Conservation (phyloP, 2,329 filamentous ascomycete genomes). For the Microdochium bolleyi region DNA sequence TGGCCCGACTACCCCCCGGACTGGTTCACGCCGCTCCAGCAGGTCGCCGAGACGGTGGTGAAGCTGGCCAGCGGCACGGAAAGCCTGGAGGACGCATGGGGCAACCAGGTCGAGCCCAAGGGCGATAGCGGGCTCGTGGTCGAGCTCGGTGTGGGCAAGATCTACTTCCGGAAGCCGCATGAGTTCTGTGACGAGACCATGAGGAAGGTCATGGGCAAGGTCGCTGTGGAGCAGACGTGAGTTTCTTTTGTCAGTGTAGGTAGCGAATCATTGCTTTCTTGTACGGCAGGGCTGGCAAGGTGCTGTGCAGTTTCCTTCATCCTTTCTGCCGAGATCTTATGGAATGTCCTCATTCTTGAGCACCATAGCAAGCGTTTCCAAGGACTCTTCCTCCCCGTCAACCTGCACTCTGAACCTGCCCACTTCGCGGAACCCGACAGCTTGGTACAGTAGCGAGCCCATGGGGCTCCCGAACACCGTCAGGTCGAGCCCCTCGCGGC, state of each 20-base stretch:
- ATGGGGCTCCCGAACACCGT: slow-evolving; percentile 15
- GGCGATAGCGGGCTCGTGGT: too few species aligned
- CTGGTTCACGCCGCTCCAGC: too few species aligned
- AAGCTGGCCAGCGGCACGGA: too few species aligned
- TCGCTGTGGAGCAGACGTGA: background rate
- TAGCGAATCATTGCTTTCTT: too few species aligned
- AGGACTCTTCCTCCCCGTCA: slow-evolving; percentile 10
- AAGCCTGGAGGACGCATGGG: too few species aligned
- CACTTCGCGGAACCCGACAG: slow-evolving; percentile 12
- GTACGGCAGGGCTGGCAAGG: too few species aligned
- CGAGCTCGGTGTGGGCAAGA: background rate
- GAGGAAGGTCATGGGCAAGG: background rate
- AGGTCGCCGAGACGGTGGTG: too few species aligned
- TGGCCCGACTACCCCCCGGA: too few species aligned
- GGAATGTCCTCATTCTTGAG: slow-evolving; percentile 1
- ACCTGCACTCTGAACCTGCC: slow-evolving; percentile 11
- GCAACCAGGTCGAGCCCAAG: too few species aligned
- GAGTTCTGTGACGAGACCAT: background rate
- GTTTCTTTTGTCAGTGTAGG: background rate
- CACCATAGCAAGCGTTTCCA: slow-evolving; percentile 13
- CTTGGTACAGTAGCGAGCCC: slow-evolving; percentile 10
- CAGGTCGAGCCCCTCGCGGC: slow-evolving; percentile 5
- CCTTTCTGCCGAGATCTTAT: background rate
- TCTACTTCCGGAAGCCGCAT: background rate
- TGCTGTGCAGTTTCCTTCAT: too few species aligned